Conservation (phyloP, 129 eudicot genomes). For the Helichrysum umbraculigerum region DNA sequence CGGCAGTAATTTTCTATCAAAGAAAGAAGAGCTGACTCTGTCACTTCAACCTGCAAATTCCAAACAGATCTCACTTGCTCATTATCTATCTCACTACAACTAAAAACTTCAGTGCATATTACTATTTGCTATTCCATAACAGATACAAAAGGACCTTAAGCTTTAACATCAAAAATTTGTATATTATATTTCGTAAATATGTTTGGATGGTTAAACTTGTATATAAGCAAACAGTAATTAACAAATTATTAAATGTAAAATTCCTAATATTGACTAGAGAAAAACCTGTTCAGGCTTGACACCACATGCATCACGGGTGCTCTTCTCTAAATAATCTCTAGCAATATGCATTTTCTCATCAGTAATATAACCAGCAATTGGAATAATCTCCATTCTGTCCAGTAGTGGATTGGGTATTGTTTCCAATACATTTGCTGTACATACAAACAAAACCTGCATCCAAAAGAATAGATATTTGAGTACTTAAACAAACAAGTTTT, state of each 20-base stretch:
- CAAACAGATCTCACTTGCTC: not conserved
- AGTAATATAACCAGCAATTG: slow-evolving; percentile 95
- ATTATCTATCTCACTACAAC: not conserved
- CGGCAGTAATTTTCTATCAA: slow-evolving; percentile 94
- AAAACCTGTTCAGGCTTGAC: slow-evolving; percentile 84
- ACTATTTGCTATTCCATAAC: not conserved
- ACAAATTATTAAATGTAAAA: not conserved
- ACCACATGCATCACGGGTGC: slow-evolving; percentile 94
- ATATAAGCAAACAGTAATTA: not conserved
- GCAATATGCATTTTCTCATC: slow-evolving; percentile 99
- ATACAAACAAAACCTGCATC: slow-evolving; percentile 90
- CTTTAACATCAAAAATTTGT: not conserved
- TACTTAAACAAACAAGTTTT: not conserved
- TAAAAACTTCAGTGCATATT: not conserved
- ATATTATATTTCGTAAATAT: not conserved
- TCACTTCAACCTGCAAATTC: slow-evolving; percentile 75
- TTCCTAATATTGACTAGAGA: slow-evolving; percentile 6
- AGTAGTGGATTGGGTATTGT: slow-evolving; percentile 81
- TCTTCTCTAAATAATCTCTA: slow-evolving; percentile 89
- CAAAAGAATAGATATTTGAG: not conserved
- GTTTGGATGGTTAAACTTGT: not conserved
- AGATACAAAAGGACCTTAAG: not conserved
- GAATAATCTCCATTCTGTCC: slow-evolving; percentile 96
- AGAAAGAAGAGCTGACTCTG: slow-evolving; percentile 93
- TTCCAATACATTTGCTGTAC: slow-evolving; percentile 95